A percentile compares a stretch with the other conserved stretches of the same genome.
These are phyloP conservation scores for Suillus discolor DNA, from an alignment of 768 basidiomycete genomes.

Conservation along the genomic window DNA sequence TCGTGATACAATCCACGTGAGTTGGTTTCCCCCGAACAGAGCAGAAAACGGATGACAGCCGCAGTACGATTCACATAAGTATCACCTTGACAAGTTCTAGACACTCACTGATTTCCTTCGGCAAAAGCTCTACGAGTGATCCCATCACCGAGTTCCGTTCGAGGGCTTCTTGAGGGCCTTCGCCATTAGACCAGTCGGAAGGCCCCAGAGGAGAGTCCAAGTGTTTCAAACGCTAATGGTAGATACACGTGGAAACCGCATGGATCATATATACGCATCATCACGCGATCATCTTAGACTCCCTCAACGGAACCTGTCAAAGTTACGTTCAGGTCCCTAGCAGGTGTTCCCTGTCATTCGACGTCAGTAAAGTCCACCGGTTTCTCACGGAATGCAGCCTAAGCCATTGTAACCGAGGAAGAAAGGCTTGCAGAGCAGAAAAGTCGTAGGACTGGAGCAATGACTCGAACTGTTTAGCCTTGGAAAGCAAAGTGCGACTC, in stretches of 20 bases:
- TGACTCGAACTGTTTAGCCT: not conserved
- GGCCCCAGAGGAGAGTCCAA: not conserved
- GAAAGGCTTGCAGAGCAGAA: not conserved
- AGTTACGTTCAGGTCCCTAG: not conserved
- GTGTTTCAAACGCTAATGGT: not conserved
- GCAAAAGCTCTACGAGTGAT: not conserved
- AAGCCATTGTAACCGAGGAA: not conserved
- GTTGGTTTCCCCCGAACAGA: too few relatives aligned
- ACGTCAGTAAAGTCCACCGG: not conserved
- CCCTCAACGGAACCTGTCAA: not conserved
- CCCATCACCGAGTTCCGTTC: not conserved
- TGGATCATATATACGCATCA: not conserved
- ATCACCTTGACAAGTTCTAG: not conserved
- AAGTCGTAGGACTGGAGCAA: not conserved
- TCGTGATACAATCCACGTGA: not conserved
- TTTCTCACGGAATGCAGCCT: not conserved
- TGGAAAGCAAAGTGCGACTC: not conserved
- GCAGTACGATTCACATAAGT: not conserved
- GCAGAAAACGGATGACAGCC: not conserved
- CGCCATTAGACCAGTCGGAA: not conserved
- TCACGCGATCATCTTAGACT: not conserved
- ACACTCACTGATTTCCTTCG: not conserved
- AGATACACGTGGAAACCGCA: not conserved
- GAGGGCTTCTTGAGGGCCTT: not conserved
- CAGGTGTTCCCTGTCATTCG: not conserved